phyloP scores from a whole-genome alignment of 805 yeast genomes.

The Debaryomyces maramus region DNA sequence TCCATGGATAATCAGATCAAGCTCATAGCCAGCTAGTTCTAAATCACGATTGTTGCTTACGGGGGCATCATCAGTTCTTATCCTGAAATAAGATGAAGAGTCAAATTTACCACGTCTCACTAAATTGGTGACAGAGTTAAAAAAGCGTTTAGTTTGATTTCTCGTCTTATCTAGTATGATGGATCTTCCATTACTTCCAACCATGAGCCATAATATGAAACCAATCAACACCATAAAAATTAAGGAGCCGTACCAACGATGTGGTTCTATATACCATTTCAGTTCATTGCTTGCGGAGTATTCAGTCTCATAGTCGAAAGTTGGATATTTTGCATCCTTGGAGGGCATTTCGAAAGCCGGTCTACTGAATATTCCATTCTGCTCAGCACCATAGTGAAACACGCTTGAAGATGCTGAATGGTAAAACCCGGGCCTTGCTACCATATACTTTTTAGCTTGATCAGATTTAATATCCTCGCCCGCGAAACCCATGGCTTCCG shows the following conservation, averaged over 20 bases:
- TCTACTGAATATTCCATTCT: slow-evolving; percentile 36
- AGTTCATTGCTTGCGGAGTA: slow-evolving; percentile 31
- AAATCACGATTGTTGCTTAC: slow-evolving; percentile 2
- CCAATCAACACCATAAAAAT: slow-evolving; percentile 26
- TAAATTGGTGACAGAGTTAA: not conserved
- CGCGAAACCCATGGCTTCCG: slow-evolving; percentile 15
- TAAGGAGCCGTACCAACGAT: slow-evolving; percentile 40
- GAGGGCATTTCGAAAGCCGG: slow-evolving; percentile 38
- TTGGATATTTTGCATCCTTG: slow-evolving; percentile 16
- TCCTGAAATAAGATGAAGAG: not conserved
- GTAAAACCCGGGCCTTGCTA: slow-evolving; percentile 46
- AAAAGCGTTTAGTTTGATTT: not conserved
- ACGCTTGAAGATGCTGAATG: slow-evolving; percentile 49
- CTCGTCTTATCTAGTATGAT: slow-evolving; percentile 10
- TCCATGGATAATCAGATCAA: slow-evolving; percentile 6
- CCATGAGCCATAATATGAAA: slow-evolving; percentile 30
- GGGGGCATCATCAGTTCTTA: not conserved
- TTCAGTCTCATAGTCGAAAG: slow-evolving; percentile 31
- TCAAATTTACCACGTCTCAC: not conserved
- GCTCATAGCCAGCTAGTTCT: slow-evolving; percentile 11
- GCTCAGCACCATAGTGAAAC: slow-evolving; percentile 57
- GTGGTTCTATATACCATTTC: slow-evolving; percentile 47
- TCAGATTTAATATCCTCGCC: slow-evolving; percentile 1
- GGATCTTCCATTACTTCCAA: slow-evolving; percentile 29
- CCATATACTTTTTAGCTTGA: not conserved